Evolutionary conservation across 2,329 filamentous ascomycete genomes (phyloP), one percentile per base, ranked within the genome.

Genomic region (Colletotrichum siamense): DNA sequence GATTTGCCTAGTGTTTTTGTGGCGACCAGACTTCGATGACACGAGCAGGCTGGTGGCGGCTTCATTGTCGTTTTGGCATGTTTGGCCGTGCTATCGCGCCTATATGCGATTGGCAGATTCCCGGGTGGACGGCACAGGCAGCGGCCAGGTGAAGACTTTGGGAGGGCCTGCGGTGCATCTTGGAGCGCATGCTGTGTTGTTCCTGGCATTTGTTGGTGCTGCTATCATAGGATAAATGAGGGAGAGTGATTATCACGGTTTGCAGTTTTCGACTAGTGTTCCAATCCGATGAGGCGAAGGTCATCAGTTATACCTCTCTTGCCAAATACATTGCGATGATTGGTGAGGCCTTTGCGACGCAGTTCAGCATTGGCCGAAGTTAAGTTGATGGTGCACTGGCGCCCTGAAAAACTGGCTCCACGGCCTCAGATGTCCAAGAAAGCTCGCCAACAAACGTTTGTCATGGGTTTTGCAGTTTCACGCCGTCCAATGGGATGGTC

Each of bases 81-180:
- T 86, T 2, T 90, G 87, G 82, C 89, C 89, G 4, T 85, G 84
- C 34, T 82, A 85, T 64, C 83, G 89, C 39, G 89, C 89, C 1
- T 82, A 80, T 13, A 77, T 80, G 18, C 83, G 85, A 52, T 81
- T 88, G 15, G 76, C 77, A 32, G 57, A 68, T n/a, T 77, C 77
- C 13, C 74, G 77, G 24, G 78, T 76, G 32, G 73, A 71, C 24
- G 64, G 70, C 13, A 69, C 52, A 49, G 15, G 9, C 18, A 71
- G 69, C 16, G 69, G 71, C 1, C 73, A 74, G 44, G 79, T 79
- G 18, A 79, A 79, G 44, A 81, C 84, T 0, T 73, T 91, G 2
- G 89, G 89, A 0, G 89, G 89, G 2, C 89, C 89, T 8, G 63
- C 69, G 2, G 80, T 89, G 24, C 89, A 91, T 80, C 77, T 91